Evolutionary conservation across 2,329 filamentous ascomycete species (phyloP), one percentile per base, ranked within the genome.

Genomic region (Aspergillus phoenicis): DNA sequence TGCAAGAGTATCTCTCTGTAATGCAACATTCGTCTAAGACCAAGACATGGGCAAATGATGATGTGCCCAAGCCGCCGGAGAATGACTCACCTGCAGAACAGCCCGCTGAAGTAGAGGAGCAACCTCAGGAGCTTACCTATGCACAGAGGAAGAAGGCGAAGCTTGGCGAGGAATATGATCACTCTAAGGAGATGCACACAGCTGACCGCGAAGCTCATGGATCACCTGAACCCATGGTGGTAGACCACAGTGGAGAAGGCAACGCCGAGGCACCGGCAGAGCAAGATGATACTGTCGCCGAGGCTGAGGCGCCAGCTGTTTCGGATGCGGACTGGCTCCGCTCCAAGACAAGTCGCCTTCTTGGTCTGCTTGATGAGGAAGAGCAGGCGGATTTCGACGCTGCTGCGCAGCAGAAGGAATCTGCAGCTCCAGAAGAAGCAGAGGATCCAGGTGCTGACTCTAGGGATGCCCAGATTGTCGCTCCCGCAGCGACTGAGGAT

Each of bases 321-420:
- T 89, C 89, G 22, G 93, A 97, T 77, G 87, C 89, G 62, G 93
- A 98, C 76, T 99, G 95, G 95, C 82, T 97, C 68, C 88, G 94
- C 60, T 94, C 91, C 64, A 87, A 91, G 68, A 98, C 93, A 13
- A 97, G 89, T 77, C 86, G 94, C 69, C 81, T 96, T 52, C 83
- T 97, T 54, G 95, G 94, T 74, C 81, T 98, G 28, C 83, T 93
- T 57, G 91, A 96, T 69, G 89, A 91, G 47, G 89, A 78, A 60
- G 71, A 78, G 63, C 71, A 73, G 55, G 74, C 71, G 24, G 75
- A 77, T 3, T 77, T 81, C 39, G 75, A 81, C 8, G 73, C 78
- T 8, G 73, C 75, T 22, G 28, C 59, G 13, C 65, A 66, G 38
- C 62, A 63, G 10, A 64, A 68, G 15, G 65, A 66, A 17, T 38